phyloP scores from a whole-genome alignment of 495 filamentous ascomycete genomes.

The Margaritispora aquatica region DNA sequence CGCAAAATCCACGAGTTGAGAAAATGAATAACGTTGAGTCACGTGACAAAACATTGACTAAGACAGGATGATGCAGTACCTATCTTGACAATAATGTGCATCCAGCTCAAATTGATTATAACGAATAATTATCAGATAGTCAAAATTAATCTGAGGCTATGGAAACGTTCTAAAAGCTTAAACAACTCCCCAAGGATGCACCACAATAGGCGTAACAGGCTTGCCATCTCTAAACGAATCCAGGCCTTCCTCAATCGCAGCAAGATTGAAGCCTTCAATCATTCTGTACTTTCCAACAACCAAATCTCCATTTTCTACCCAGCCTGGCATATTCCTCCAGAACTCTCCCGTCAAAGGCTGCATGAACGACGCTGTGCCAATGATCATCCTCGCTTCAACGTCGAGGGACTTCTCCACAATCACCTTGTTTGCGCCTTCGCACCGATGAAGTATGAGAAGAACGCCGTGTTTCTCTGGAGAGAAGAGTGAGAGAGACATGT shows the following conservation, averaged over 20 bases:
- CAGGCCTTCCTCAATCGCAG: constrained; percentile 4
- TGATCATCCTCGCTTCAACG: background rate
- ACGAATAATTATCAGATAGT: too few species aligned
- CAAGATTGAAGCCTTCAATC: constrained; percentile 10
- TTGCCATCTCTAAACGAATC: constrained; percentile 11
- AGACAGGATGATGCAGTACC: too few species aligned
- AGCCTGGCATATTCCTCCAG: constrained; percentile 14
- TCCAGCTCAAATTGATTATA: too few species aligned
- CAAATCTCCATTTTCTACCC: constrained; percentile 16
- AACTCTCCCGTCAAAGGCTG: constrained; percentile 7
- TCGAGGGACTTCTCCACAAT: background rate
- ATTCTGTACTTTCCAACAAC: constrained; percentile 1
- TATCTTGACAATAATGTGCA: too few species aligned
- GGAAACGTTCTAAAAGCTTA: too few species aligned
- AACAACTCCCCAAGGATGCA: background rate
- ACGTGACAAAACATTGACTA: too few species aligned
- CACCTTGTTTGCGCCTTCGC: background rate
- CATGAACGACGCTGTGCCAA: background rate
- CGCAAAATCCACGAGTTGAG: too few species aligned
- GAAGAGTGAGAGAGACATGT: constrained; percentile 1
- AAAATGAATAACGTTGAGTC: too few species aligned
- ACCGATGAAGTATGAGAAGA: background rate
- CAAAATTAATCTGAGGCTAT: too few species aligned
- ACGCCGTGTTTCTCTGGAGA: constrained; percentile 18
- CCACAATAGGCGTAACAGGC: background rate